These are phyloP conservation scores for Erythrobasidium hasegawianum DNA, from an alignment of 1,284 basidiomycete genomes.

Conservation along the genomic window DNA sequence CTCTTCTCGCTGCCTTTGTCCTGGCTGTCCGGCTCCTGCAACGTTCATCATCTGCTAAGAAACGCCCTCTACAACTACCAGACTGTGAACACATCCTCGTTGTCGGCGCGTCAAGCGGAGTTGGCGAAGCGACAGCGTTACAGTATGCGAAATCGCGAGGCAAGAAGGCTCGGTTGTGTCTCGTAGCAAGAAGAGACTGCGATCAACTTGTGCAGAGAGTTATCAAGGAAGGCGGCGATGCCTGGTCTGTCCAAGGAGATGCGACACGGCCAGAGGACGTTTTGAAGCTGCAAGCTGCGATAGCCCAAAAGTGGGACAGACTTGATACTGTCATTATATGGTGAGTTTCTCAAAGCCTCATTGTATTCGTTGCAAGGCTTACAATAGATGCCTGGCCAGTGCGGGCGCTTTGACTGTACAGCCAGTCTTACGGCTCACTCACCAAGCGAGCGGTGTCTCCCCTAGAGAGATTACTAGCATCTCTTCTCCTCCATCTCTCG, in stretches of 20 bases:
- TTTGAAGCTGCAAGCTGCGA: not conserved
- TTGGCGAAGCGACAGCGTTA: conserved; percentile 14
- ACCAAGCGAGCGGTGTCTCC: no score
- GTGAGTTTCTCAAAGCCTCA: no score
- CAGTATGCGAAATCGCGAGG: not conserved
- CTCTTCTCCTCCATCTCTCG: not conserved
- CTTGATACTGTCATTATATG: conserved; percentile 32
- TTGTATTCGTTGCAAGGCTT: no score
- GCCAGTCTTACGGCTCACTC: not conserved
- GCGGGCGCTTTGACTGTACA: conserved; percentile 12
- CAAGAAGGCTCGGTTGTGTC: not conserved
- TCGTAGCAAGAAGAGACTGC: conserved; percentile 11
- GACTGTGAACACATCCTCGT: conserved; percentile 17
- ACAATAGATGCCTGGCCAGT: no score
- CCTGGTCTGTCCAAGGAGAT: conserved; percentile 6
- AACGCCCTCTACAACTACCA: no score
- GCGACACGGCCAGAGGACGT: conserved; percentile 1
- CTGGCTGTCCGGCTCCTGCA: not conserved
- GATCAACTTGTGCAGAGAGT: not conserved
- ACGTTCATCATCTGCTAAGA: not conserved
- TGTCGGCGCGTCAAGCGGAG: conserved; percentile 30
- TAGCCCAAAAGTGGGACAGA: not conserved
- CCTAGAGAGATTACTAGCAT: not conserved
- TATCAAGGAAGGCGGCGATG: not conserved
- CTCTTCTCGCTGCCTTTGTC: not conserved